Conservation (phyloP, 331 rosid species). For the Quercus phellos region DNA sequence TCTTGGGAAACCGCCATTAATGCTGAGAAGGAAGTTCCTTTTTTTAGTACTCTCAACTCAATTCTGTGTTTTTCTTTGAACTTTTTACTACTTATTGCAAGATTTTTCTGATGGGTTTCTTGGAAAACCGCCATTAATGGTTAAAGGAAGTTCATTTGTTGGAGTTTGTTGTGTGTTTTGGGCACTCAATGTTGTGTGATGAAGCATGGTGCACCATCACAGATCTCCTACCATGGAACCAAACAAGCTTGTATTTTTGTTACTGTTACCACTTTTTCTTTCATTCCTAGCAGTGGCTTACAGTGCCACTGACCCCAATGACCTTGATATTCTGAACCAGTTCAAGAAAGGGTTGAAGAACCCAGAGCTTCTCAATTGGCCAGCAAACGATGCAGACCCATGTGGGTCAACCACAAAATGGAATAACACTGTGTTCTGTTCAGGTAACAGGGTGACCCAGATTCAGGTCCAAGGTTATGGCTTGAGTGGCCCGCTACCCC, state of each 20-base stretch:
- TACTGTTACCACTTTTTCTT: conserved; percentile 9
- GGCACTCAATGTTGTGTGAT: neutral
- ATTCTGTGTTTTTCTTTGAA: neutral
- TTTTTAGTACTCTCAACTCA: neutral
- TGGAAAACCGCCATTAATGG: conserved; percentile 20
- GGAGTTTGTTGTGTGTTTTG: neutral
- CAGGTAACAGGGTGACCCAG: conserved; percentile 50
- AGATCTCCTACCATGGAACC: conserved; percentile 38
- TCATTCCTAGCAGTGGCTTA: conserved; percentile 18
- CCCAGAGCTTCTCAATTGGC: conserved; percentile 75
- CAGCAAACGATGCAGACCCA: conserved; percentile 53
- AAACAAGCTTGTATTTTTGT: conserved; percentile 14
- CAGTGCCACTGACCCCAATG: conserved; percentile 53
- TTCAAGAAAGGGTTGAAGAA: conserved; percentile 53
- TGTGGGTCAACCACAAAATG: conserved; percentile 50
- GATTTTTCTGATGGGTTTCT: conserved; percentile 6
- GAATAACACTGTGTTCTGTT: conserved; percentile 48
- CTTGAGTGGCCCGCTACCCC: conserved; percentile 65
- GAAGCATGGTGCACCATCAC: conserved; percentile 2
- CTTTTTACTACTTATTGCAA: neutral
- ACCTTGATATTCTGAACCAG: conserved; percentile 48
- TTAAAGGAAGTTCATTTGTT: conserved; percentile 15
- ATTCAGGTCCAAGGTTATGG: conserved; percentile 68
- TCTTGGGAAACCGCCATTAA: conserved; percentile 12
- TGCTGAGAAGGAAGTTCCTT: conserved; percentile 21